These are phyloP conservation scores for Ceratocystiopsis minuta DNA, from an alignment of 2,329 filamentous ascomycete species.

Conservation along the genomic window DNA sequence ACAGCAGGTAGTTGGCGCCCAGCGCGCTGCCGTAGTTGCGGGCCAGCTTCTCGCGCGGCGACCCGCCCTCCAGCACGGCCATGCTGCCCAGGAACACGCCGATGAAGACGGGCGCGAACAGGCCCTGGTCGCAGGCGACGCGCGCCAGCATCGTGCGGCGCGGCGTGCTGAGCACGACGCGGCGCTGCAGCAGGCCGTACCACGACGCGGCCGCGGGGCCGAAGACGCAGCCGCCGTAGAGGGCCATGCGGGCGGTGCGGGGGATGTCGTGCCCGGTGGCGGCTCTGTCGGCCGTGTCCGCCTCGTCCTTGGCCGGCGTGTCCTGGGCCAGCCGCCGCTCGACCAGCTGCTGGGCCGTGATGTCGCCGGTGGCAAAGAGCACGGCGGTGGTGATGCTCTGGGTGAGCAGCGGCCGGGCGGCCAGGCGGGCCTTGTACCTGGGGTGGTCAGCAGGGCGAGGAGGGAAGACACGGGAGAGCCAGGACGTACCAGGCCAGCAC, in stretches of 20 bases:
- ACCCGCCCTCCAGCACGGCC: slow-evolving; percentile 58
- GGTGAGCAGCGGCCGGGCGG: slow-evolving; percentile 68
- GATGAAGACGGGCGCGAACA: slow-evolving; percentile 76
- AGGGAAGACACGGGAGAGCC: too few relatives aligned
- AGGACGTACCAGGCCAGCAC: background rate
- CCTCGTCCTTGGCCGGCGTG: background rate
- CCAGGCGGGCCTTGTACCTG: slow-evolving; percentile 77
- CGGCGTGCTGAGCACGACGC: slow-evolving; percentile 44
- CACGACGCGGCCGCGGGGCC: slow-evolving; percentile 75
- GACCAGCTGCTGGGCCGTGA: slow-evolving; percentile 77
- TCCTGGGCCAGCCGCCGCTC: slow-evolving; percentile 62
- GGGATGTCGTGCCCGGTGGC: slow-evolving; percentile 50
- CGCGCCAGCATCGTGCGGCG: slow-evolving; percentile 58
- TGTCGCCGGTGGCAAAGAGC: slow-evolving; percentile 82
- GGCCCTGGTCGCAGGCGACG: slow-evolving; percentile 60
- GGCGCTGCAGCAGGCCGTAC: slow-evolving; percentile 62
- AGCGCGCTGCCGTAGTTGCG: slow-evolving; percentile 55
- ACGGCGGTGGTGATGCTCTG: slow-evolving; percentile 81
- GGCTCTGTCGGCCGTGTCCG: too few relatives aligned
- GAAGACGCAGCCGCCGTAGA: slow-evolving; percentile 70
- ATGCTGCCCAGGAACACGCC: slow-evolving; percentile 67
- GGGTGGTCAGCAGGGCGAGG: background rate
- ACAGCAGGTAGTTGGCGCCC: slow-evolving; percentile 71
- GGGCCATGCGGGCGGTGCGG: slow-evolving; percentile 60
- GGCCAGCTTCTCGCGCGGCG: slow-evolving; percentile 46